Evolutionary conservation across 768 basidiomycete species (phyloP), one percentile per base, ranked within the genome.

Genomic region (Crucibulum laeve): DNA sequence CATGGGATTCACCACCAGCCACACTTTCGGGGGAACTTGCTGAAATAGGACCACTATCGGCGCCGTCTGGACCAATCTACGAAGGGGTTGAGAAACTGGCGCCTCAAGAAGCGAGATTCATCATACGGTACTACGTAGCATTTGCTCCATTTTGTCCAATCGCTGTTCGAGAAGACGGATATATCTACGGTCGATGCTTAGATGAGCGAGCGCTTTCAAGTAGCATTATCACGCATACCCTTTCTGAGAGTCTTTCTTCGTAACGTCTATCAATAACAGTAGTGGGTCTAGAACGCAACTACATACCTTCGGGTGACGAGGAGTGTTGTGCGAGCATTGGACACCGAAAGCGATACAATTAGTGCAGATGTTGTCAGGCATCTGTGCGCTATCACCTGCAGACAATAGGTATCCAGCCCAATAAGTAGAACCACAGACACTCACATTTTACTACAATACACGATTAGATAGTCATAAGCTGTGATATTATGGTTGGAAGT

Each of bases 351-450:
- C 52, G 1, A 67, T 63, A 52, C 82, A 84, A 49, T 80, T 82
- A 0, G 80, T 70, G 53, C 82, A 84, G 28, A 62, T 57, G 21
- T 74, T 76, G 2, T 66, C 64, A 4, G 73, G 73, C 71, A 73
- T 77, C 44, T 70, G 74, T 15, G 78, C 77, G 50, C 83, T 84
- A 47, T 86, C 78, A 48, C 80, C 79, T 79, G 43, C 14, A 44
- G 35, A 42, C 38, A 10, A 43, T 22, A 30, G 23, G 17, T 21
- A 40, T 47, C 38, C 34, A 39, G 10, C 26, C 34, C 34, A 39
- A 33, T 15, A 38, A 22, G 19, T 40, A 15, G 13, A 14, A 36
- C 25, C 5, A 15, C 24, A 11, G 13, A 17, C 11, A 36, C 57
- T 46, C 56, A 72, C 71, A 73, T 62, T 68, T 66, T 36, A 69